phyloP scores from a whole-genome alignment of 495 filamentous ascomycete species.

The Hypoxylon subgilvum region DNA sequence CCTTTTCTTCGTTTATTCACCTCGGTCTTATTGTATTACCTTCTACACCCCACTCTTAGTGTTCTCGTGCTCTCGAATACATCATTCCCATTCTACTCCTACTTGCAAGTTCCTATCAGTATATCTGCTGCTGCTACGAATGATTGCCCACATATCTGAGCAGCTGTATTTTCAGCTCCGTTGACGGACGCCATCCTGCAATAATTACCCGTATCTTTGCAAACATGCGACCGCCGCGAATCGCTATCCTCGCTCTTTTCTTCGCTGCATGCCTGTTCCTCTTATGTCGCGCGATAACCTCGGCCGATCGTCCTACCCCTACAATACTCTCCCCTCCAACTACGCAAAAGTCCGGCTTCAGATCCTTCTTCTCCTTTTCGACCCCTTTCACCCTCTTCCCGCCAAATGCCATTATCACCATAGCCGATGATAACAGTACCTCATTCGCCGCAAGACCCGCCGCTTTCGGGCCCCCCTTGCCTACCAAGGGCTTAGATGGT shows the following conservation, averaged over 20 bases:
- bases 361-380: slow-evolving; percentile 55
- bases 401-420: slow-evolving; percentile 89
- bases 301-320: slow-evolving; percentile 37
- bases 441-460: slow-evolving; percentile 93
- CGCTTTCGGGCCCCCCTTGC: slow-evolving; percentile 85
- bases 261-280: slow-evolving; percentile 56
- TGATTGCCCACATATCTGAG: slow-evolving; percentile 29
- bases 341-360: slow-evolving; percentile 43
- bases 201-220: slow-evolving; percentile 1
- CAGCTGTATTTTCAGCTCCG: slow-evolving; percentile 43
- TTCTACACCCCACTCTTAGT: slow-evolving; percentile 8
- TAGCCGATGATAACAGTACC: slow-evolving; percentile 97
- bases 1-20: slow-evolving; percentile 1
- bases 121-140: slow-evolving; percentile 18
- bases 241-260: slow-evolving; percentile 54
- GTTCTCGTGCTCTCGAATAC: slow-evolving; percentile 17
- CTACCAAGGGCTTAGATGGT: slow-evolving; percentile 76
- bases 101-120: slow-evolving; percentile 8
- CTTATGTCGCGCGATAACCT: slow-evolving; percentile 51
- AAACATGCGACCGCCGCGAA: slow-evolving; percentile 56
- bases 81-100: neutral
- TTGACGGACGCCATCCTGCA: slow-evolving; percentile 10
- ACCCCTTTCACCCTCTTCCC: slow-evolving; percentile 80
- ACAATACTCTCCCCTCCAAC: slow-evolving; percentile 33
- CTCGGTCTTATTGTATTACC: slow-evolving; percentile 6